Conservation (phyloP, 352 stramenopile species). For the Pythium volutum region DNA sequence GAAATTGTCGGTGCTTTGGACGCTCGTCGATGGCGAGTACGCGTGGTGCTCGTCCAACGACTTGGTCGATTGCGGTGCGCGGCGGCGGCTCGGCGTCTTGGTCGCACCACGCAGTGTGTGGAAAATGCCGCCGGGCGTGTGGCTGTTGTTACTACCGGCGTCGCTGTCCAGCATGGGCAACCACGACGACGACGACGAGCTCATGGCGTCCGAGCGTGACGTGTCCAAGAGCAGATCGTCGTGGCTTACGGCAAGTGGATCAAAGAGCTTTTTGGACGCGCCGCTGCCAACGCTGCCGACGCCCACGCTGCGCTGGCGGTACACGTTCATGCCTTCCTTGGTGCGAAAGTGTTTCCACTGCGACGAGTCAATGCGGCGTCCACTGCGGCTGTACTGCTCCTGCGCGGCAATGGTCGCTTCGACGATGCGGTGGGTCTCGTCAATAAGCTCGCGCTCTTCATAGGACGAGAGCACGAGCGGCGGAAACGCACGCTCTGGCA, state of each 20-base stretch:
- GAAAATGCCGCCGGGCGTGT: conserved; percentile 7
- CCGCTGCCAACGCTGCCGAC: background rate
- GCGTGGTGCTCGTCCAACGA: conserved; percentile 1
- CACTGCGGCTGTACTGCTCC: conserved; percentile 43
- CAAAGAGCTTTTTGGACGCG: conserved; percentile 12
- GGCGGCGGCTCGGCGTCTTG: conserved; percentile 6
- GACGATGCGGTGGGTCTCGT: conserved; percentile 52
- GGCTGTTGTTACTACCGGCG: background rate
- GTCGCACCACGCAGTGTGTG: background rate
- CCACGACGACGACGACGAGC: background rate
- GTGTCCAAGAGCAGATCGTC: background rate
- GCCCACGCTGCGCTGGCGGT: conserved; percentile 35
- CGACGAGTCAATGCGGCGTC: conserved; percentile 30
- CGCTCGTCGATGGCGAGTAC: conserved; percentile 5
- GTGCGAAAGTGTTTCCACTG: conserved; percentile 57
- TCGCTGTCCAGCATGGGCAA: background rate
- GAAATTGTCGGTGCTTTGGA: background rate
- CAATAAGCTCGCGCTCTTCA: conserved; percentile 33
- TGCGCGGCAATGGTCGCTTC: conserved; percentile 53
- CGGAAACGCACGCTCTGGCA: conserved; percentile 26
- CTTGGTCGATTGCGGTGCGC: conserved; percentile 14
- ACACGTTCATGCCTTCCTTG: conserved; percentile 57
- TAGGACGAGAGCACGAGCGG: conserved; percentile 35
- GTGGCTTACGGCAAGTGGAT: background rate
- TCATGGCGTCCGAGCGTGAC: background rate